Base-by-base conservation (phyloP, 306 rosid species). In the Erythrophleum fordii region DNA sequence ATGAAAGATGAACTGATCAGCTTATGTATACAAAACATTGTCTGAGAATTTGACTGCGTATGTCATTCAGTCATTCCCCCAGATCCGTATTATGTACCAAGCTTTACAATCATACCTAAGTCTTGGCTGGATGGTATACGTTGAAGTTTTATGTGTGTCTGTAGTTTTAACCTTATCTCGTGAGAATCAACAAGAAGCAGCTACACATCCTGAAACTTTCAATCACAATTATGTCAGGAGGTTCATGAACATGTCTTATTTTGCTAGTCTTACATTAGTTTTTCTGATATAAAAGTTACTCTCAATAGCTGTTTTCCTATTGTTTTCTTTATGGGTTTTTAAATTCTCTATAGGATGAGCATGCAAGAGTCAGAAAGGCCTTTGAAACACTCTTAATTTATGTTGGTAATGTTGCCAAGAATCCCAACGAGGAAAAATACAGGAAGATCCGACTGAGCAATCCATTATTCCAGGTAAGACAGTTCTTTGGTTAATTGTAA, bases 391-490 rank as follows among this genome's bases (percentile, higher is more conserved):
- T 95, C 72, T 60, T 73, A 48, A 77, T 82, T 37, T 93, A 91
- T 80, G 87, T 95, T 73, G 81, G 93, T 73, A 93, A 95, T 76
- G 93, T 93, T n/a, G 91, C 82, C 53, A 90, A 80, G 83, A 88
- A 89, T 87, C 98, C 99, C 2, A 53, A 88, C 10, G 91, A 88
- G 70, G 96, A 93, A 87, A 93, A 86, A 73, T 89, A 83, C 84
- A 82, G 97, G 87, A 95, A 88, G 85, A 93, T 95, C 53, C 78
- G 96, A 83, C 80, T 91, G 42, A 81, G 79, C 83, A 93, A 95
- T 74, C 94, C 91, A 25, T 37, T 85, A 55, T 91, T 90, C 77
- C 92, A 84, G 90, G 98, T 89, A 79, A 82, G 35, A 52, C 56
- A 56, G 20, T 73, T 61, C 42, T 45, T 69, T 79, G 3, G 25